These are phyloP conservation scores for Pelargonium myrrhifolium DNA, from an alignment of 441 rosid genomes.

Conservation along the genomic window DNA sequence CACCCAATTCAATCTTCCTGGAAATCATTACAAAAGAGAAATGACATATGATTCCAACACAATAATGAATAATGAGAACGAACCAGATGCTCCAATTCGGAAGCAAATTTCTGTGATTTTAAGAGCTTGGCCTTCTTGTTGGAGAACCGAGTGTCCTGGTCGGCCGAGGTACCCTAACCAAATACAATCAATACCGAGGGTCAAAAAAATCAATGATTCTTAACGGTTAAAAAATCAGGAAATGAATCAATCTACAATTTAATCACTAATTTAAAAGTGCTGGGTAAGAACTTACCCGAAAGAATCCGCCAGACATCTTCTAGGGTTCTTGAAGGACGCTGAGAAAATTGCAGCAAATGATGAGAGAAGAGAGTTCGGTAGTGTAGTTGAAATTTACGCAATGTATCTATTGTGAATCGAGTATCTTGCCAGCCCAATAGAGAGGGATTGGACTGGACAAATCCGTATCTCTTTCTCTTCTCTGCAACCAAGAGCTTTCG, in stretches of 20 bases:
- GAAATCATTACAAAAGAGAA: not conserved
- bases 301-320: conserved; percentile 89
- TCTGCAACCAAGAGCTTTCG: not conserved
- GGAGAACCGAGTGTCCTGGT: conserved; percentile 95
- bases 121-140: conserved; percentile 95
- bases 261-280: conserved; percentile 19
- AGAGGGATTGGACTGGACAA: not conserved
- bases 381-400: not conserved
- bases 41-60: too few species aligned
- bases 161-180: conserved; percentile 87
- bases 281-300: conserved; percentile 43
- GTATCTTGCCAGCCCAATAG: not conserved
- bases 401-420: not conserved
- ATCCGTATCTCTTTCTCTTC: not conserved
- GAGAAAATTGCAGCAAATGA: not conserved
- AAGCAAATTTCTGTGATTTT: conserved; percentile 85
- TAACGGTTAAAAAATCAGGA: not conserved
- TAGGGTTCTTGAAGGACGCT: conserved; percentile 33
- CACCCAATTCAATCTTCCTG: not conserved
- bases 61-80: conserved; percentile 16
- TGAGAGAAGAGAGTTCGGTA: not conserved
- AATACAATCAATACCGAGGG: not conserved
- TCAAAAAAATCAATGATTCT: not conserved
- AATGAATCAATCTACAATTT: not conserved
- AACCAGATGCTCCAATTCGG: conserved; percentile 86